Conservation (phyloP, 2,329 filamentous ascomycete genomes). For the Arthroderma uncinatum region DNA sequence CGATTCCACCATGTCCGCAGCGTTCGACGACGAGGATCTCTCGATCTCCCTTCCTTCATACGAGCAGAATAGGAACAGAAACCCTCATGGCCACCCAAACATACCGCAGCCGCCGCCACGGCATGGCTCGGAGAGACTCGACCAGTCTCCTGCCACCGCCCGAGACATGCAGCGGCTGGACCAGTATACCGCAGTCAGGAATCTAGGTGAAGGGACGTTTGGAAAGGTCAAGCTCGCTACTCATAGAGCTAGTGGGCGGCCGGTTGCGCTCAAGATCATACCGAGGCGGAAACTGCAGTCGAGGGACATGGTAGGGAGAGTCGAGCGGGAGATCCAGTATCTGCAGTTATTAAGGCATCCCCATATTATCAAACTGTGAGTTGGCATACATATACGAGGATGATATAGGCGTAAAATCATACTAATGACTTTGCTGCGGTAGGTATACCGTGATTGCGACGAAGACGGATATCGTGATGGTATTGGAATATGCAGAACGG, state of each 20-base stretch:
- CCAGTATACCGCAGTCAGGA: slow-evolving; percentile 81
- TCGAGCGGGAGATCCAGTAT: slow-evolving; percentile 97
- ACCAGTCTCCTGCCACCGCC: slow-evolving; percentile 37
- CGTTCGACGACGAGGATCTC: slow-evolving; percentile 29
- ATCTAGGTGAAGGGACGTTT: slow-evolving; percentile 91
- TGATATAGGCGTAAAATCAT: not conserved
- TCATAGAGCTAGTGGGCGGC: slow-evolving; percentile 81
- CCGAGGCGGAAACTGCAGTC: slow-evolving; percentile 91
- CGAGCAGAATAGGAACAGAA: slow-evolving; percentile 10
- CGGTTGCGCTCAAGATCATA: slow-evolving; percentile 97
- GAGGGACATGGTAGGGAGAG: slow-evolving; percentile 92
- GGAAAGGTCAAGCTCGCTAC: slow-evolving; percentile 97
- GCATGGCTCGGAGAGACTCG: slow-evolving; percentile 14
- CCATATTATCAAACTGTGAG: slow-evolving; percentile 95
- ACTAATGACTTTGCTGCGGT: slow-evolving; percentile 9
- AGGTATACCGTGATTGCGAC: slow-evolving; percentile 97
- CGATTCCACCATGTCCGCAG: slow-evolving; percentile 23
- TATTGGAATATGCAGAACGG: slow-evolving; percentile 90
- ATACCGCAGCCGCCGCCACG: slow-evolving; percentile 9
- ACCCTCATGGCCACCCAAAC: slow-evolving; percentile 16
- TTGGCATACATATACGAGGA: slow-evolving; percentile 14
- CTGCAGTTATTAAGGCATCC: slow-evolving; percentile 89
- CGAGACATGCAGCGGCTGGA: slow-evolving; percentile 72
- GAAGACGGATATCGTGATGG: slow-evolving; percentile 92
- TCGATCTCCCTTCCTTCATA: slow-evolving; percentile 26